A percentile compares a stretch with the other conserved stretches of the same genome.
Evolutionary conservation across 2,329 filamentous ascomycete genomes (phyloP).

Genomic region (Colletotrichum neosansevieriae): DNA sequence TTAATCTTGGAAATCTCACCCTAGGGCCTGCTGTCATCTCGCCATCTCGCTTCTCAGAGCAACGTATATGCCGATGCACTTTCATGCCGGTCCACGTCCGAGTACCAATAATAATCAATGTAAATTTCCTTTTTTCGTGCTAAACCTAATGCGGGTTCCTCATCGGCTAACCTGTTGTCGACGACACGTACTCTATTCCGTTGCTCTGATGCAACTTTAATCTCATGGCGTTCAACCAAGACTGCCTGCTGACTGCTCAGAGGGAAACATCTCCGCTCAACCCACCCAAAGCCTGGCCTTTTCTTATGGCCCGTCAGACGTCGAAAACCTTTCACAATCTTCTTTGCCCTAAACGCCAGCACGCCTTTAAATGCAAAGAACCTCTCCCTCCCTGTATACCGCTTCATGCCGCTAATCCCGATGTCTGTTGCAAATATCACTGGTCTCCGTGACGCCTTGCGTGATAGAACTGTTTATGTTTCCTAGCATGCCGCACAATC

Average conservation of each 20-base stretch:
- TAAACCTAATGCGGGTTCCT: not conserved
- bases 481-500: slow-evolving; percentile 18
- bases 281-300: not conserved
- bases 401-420: slow-evolving; percentile 17
- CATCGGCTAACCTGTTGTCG: not conserved
- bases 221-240: not conserved
- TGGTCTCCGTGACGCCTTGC: slow-evolving; percentile 35
- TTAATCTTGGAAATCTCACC: not conserved
- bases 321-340: slow-evolving; percentile 22
- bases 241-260: not conserved
- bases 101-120: slow-evolving; percentile 14
- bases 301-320: not conserved
- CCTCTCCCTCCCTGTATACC: slow-evolving; percentile 26
- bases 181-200: slow-evolving; percentile 6
- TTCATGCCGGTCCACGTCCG: not conserved
- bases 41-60: not conserved
- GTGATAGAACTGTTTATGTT: slow-evolving; percentile 36
- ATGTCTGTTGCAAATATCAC: slow-evolving; percentile 17
- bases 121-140: slow-evolving; percentile 1
- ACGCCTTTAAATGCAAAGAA: slow-evolving; percentile 36
- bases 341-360: slow-evolving; percentile 29
- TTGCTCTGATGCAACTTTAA: slow-evolving; percentile 4
- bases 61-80: not conserved
- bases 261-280: not conserved
- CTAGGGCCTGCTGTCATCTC: not conserved